phyloP scores from a whole-genome alignment of 1,284 basidiomycete genomes.

The Earliella scabrosa region DNA sequence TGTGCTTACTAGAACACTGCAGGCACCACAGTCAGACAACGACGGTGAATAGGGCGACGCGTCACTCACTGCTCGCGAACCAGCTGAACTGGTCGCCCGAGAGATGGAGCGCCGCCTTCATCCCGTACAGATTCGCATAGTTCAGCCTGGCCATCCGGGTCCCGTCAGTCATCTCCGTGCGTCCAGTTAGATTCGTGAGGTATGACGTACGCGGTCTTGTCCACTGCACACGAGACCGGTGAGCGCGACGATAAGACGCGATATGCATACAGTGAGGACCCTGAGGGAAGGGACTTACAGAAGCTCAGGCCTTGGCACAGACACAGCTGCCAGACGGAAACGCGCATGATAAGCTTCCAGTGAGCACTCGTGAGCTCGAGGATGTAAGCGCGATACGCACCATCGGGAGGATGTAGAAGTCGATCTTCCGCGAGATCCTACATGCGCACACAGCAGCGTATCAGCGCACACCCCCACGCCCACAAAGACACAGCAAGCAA shows the following conservation, averaged over 20 bases:
- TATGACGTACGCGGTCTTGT: constrained; percentile 26
- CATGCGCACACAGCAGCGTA: background rate
- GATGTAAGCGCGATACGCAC: background rate
- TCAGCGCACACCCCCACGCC: background rate
- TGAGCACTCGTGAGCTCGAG: too few species aligned
- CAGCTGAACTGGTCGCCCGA: constrained; percentile 24
- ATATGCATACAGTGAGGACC: background rate
- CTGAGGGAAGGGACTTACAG: constrained; percentile 9
- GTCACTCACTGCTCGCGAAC: constrained; percentile 25
- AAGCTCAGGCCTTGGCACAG: constrained; percentile 23
- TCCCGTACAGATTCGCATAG: constrained; percentile 28
- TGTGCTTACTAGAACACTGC: constrained; percentile 25
- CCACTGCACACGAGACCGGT: constrained; percentile 10
- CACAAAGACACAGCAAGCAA: too few species aligned
- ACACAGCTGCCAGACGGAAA: constrained; percentile 19
- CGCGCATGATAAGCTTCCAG: background rate
- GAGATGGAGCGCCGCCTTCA: constrained; percentile 21
- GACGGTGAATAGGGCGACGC: background rate
- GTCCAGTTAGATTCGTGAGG: background rate
- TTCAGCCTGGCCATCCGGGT: constrained; percentile 8
- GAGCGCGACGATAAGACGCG: background rate
- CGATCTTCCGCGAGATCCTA: constrained; percentile 26
- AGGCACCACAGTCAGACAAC: background rate
- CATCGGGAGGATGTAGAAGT: constrained; percentile 26
- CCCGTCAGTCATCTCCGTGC: background rate